These are phyloP conservation scores for Dimargaris xerosporica DNA, from an alignment of 192 early-diverging fungal species.

Conservation along the genomic window DNA sequence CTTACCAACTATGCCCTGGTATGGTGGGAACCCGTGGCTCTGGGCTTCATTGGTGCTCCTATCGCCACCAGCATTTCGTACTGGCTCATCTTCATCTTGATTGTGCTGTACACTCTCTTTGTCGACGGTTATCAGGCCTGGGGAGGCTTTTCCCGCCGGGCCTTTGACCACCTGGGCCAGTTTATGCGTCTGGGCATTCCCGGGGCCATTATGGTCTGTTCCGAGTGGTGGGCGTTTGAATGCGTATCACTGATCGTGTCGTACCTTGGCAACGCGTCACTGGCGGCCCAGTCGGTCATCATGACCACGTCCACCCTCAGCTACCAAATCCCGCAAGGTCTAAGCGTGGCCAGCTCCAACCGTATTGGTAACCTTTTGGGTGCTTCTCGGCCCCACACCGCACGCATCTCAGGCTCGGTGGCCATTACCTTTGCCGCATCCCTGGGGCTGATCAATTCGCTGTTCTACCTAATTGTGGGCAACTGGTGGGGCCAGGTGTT, in stretches of 20 bases:
- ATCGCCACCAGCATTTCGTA: slow-evolving; percentile 48
- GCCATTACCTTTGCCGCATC: slow-evolving; percentile 33
- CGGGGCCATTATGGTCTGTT: slow-evolving; percentile 61
- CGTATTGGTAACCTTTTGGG: slow-evolving; percentile 69
- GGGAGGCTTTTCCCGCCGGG: slow-evolving; percentile 72
- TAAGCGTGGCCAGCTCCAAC: slow-evolving; percentile 65
- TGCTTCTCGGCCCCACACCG: slow-evolving; percentile 28
- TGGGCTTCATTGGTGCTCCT: slow-evolving; percentile 58
- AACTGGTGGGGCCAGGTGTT: slow-evolving; percentile 43
- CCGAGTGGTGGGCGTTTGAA: slow-evolving; percentile 68
- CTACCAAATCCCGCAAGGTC: slow-evolving; percentile 63
- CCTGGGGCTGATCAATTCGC: slow-evolving; percentile 36
- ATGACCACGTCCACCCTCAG: slow-evolving; percentile 55
- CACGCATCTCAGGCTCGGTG: slow-evolving; percentile 32
- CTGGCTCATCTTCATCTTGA: slow-evolving; percentile 37
- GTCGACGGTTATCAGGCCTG: slow-evolving; percentile 57
- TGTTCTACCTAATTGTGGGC: slow-evolving; percentile 31
- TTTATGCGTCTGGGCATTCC: slow-evolving; percentile 61
- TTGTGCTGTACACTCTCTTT: slow-evolving; percentile 34
- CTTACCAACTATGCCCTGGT: slow-evolving; percentile 66
- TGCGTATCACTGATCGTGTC: slow-evolving; percentile 59
- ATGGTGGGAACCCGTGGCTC: slow-evolving; percentile 25
- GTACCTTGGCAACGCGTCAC: slow-evolving; percentile 47
- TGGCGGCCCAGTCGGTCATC: slow-evolving; percentile 74
- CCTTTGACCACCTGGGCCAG: slow-evolving; percentile 38